Conservation (phyloP, 1,284 basidiomycete species). For the Apiotrichum akiyoshidainum region DNA sequence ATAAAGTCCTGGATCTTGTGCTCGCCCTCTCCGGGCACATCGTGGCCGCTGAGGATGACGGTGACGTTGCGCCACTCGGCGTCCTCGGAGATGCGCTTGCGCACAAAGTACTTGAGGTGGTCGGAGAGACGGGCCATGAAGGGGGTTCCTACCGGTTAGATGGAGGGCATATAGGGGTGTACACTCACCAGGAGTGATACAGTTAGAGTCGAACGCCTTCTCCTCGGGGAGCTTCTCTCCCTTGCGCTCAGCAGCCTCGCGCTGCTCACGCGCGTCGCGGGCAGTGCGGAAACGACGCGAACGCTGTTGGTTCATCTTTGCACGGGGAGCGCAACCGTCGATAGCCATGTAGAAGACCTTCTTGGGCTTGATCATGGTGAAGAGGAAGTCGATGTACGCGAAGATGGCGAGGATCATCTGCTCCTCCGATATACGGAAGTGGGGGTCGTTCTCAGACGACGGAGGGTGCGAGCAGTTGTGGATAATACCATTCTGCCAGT, state of each 20-base stretch:
- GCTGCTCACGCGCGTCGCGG: slow-evolving; percentile 82
- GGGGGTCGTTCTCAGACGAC: slow-evolving; percentile 75
- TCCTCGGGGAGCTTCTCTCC: slow-evolving; percentile 89
- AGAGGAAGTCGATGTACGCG: slow-evolving; percentile 93
- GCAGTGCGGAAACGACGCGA: slow-evolving; percentile 91
- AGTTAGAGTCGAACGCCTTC: slow-evolving; percentile 97
- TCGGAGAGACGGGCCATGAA: slow-evolving; percentile 91
- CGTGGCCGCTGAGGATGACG: slow-evolving; percentile 96
- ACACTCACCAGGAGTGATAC: slow-evolving; percentile 87
- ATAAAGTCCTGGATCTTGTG: slow-evolving; percentile 99
- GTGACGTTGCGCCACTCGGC: slow-evolving; percentile 88
- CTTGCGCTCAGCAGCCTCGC: slow-evolving; percentile 78
- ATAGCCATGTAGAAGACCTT: slow-evolving; percentile 98
- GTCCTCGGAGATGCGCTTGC: slow-evolving; percentile 95
- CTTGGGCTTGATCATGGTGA: slow-evolving; percentile 94
- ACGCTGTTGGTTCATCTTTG: slow-evolving; percentile 99
- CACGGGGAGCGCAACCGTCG: slow-evolving; percentile 94
- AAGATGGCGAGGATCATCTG: slow-evolving; percentile 98
- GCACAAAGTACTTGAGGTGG: slow-evolving; percentile 92
- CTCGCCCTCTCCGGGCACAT: slow-evolving; percentile 97
- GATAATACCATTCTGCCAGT: slow-evolving; percentile 90
- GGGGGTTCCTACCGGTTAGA: slow-evolving; percentile 64
- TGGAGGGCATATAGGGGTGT: neutral
- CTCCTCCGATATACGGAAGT: slow-evolving; percentile 92
- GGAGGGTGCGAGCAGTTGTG: slow-evolving; percentile 73